Conservation (phyloP, 2,329 filamentous ascomycete genomes). For the Corynespora cassiicola region DNA sequence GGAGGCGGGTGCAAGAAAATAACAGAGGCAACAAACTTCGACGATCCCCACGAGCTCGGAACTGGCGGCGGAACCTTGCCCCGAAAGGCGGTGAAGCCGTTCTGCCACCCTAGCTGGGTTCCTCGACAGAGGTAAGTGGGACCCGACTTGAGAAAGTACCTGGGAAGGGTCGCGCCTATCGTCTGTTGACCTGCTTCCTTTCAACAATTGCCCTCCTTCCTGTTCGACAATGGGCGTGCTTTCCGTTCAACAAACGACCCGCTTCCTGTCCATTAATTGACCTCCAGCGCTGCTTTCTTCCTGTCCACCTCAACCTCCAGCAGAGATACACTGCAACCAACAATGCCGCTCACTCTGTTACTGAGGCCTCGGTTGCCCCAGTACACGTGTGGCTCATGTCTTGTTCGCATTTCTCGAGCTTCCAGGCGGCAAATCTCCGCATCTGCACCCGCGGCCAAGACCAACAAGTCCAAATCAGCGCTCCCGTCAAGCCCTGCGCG, state of each 20-base stretch:
- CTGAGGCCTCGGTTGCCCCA: slow-evolving; percentile 25
- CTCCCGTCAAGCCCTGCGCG: slow-evolving; percentile 51
- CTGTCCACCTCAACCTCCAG: not conserved
- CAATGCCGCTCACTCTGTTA: slow-evolving; percentile 30
- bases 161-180: no score
- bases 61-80: slow-evolving; percentile 12
- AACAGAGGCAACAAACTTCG: slow-evolving; percentile 14
- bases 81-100: slow-evolving; percentile 18
- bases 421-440: slow-evolving; percentile 22
- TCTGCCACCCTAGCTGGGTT: no score
- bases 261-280: no score
- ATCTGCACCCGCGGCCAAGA: slow-evolving; percentile 18
- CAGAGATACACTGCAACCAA: not conserved
- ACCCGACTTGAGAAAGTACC: no score
- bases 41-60: slow-evolving; percentile 11
- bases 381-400: slow-evolving; percentile 39
- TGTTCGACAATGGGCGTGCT: no score
- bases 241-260: no score
- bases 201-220: no score
- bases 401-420: slow-evolving; percentile 23
- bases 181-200: no score
- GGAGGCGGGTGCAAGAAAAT: slow-evolving; percentile 2
- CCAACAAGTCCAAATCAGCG: slow-evolving; percentile 17
- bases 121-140: no score
- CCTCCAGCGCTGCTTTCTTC: not conserved